phyloP scores from a whole-genome alignment of 2,329 filamentous ascomycete genomes.

The Saccharata proteae region DNA sequence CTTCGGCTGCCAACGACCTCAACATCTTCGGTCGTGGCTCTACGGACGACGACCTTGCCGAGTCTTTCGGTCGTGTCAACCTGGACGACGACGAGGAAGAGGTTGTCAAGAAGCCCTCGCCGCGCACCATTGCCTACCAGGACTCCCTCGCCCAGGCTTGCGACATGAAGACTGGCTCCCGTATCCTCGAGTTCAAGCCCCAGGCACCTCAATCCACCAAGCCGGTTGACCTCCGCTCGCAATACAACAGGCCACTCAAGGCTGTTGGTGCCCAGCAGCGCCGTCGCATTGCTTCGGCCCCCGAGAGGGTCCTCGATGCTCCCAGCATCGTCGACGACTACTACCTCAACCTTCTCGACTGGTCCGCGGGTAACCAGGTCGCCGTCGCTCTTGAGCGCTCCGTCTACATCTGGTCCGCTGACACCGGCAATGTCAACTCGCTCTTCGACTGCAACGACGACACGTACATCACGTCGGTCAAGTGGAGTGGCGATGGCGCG shows the following conservation, averaged over 20 bases:
- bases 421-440: slow-evolving; percentile 78
- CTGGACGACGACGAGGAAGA: slow-evolving; percentile 49
- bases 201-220: slow-evolving; percentile 96
- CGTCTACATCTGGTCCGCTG: slow-evolving; percentile 97
- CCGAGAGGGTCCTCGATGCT: slow-evolving; percentile 90
- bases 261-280: slow-evolving; percentile 72
- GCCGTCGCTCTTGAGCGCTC: slow-evolving; percentile 94
- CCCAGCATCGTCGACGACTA: slow-evolving; percentile 96
- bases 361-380: slow-evolving; percentile 95
- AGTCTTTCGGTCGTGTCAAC: slow-evolving; percentile 34
- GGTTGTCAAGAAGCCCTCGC: slow-evolving; percentile 65
- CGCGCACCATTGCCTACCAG: slow-evolving; percentile 82
- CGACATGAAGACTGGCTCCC: slow-evolving; percentile 83
- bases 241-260: slow-evolving; percentile 96
- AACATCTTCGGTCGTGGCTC: slow-evolving; percentile 48
- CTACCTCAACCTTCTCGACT: slow-evolving; percentile 97
- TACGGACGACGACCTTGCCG: slow-evolving; percentile 47
- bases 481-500: slow-evolving; percentile 95
- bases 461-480: slow-evolving; percentile 95
- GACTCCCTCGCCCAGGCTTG: slow-evolving; percentile 83
- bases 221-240: slow-evolving; percentile 90
- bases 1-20: slow-evolving; percentile 58
- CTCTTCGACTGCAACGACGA: slow-evolving; percentile 79
- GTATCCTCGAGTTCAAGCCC: slow-evolving; percentile 97
- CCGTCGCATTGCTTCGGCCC: slow-evolving; percentile 83